Percentiles rank a stretch among this genome's conserved stretches.
These are phyloP conservation scores for Paecilomyces formosus DNA, from an alignment of 2,329 filamentous ascomycete genomes.

Conservation along the genomic window DNA sequence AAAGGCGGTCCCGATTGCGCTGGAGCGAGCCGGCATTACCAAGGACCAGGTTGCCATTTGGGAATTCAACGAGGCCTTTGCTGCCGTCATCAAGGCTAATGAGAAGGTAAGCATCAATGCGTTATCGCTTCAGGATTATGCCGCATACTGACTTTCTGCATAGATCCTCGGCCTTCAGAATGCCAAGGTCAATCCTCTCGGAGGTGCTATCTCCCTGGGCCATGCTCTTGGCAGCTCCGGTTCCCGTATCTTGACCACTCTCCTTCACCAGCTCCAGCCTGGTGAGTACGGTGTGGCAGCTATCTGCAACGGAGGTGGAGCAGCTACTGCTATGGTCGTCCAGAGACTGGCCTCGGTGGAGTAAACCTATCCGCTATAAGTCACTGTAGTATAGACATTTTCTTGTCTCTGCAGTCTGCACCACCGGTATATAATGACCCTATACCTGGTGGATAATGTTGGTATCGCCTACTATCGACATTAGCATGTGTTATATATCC, in stretches of 20 bases:
- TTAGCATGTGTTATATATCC: neutral
- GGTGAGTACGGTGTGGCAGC: conserved; percentile 93
- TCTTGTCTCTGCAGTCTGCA: neutral
- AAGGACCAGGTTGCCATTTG: conserved; percentile 88
- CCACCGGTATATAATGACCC: neutral
- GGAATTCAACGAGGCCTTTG: conserved; percentile 99
- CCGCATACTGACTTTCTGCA: conserved; percentile 10
- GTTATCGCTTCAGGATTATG: neutral
- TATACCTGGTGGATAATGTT: neutral
- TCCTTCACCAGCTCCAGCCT: conserved; percentile 83
- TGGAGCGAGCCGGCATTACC: conserved; percentile 81
- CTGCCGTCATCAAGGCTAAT: conserved; percentile 90
- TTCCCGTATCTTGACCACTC: conserved; percentile 78
- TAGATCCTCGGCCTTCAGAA: conserved; percentile 72
- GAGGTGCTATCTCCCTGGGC: conserved; percentile 84
- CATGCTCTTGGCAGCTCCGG: conserved; percentile 92
- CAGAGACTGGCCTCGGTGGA: conserved; percentile 61
- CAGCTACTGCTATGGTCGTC: conserved; percentile 83
- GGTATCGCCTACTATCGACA: neutral
- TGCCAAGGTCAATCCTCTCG: conserved; percentile 77
- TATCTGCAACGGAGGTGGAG: conserved; percentile 95
- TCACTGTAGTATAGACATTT: neutral
- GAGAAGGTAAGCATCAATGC: conserved; percentile 55
- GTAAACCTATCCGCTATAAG: conserved; percentile 11
- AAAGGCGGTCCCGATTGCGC: conserved; percentile 82